These are phyloP conservation scores for Colletotrichum musae DNA, from an alignment of 2,329 filamentous ascomycete species.

Conservation along the genomic window DNA sequence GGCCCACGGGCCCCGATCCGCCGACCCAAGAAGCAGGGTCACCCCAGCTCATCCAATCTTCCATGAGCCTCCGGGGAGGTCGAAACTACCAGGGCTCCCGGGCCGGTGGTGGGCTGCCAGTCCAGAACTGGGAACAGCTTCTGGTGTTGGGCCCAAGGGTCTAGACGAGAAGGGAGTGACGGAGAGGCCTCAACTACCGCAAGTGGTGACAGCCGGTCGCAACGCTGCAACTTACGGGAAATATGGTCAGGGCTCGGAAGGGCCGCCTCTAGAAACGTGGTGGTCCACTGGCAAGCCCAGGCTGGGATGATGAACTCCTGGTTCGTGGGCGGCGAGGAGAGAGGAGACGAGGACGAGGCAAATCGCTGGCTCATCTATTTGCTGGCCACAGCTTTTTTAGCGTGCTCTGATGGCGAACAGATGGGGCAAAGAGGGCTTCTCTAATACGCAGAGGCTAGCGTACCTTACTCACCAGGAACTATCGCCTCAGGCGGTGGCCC, in stretches of 20 bases:
- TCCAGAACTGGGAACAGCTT: constrained; percentile 34
- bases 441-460: background rate
- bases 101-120: constrained; percentile 24
- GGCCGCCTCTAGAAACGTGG: constrained; percentile 26
- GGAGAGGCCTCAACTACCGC: constrained; percentile 26
- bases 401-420: constrained; percentile 12
- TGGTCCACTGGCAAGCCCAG: constrained; percentile 21
- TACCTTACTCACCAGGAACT: background rate
- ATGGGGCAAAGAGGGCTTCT: background rate
- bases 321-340: constrained; percentile 25
- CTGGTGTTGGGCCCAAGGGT: constrained; percentile 15
- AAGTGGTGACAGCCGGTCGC: constrained; percentile 27
- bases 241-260: constrained; percentile 26
- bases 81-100: constrained; percentile 30
- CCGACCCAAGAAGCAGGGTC: constrained; percentile 32
- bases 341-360: background rate
- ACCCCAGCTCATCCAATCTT: constrained; percentile 40
- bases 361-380: background rate
- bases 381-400: constrained; percentile 8
- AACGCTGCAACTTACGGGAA: constrained; percentile 37
- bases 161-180: constrained; percentile 11
- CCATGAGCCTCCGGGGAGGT: constrained; percentile 22
- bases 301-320: constrained; percentile 21
- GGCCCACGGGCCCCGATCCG: constrained; percentile 34
- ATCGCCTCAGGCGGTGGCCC: constrained; percentile 11